Base-by-base conservation (phyloP, 116 monocot genomes). In the Papilionanthe hybrid region DNA sequence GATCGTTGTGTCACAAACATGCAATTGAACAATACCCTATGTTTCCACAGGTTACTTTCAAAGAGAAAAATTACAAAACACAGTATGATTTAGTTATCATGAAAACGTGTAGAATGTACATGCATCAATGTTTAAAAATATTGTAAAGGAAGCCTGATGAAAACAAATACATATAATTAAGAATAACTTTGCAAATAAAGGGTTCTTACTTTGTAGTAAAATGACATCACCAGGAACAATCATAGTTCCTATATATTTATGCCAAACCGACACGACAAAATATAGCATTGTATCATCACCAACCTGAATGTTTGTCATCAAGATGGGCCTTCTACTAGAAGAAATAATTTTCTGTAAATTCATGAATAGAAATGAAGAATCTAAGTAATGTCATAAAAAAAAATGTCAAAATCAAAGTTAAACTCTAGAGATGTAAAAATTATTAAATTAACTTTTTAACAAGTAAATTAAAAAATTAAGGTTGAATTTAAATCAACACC, bases 161-260 rank as follows among this genome's bases (percentile, higher is more conserved):
- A 57, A 57, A 57, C 57, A 22, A n/a, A 57, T 57, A 57, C 57
- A 57, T 1, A 57, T 66, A 66, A 28, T 66, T 27, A 66, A 28
- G 28, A 66, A 66, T 9, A 8, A 7, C 66, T 11, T 25, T 66
- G 28, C 66, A 66, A 66, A 66, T 23, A 28, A 66, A 66, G 43
- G 47, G 19, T 43, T 72, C 88, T 88, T 60, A 91, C 91, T 91
- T 85, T 91, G 91, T 66, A 91, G 72, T 56, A 91, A 81, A 72
- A 91, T 77, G 75, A 91, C 71, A 77, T 86, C 88, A 55, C 88
- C 91, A 74, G 81, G 77, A 75, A 75, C 79, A 60, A 88, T 75
- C 83, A 60, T 83, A 72, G 91, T 79, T 53, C 77, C 79, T 44
- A 90, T 76, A 72, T 85, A 76, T 82, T 75, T 88, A 20, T 86